phyloP scores from a whole-genome alignment of 1,284 basidiomycete genomes.

The Sparassis latifolia region DNA sequence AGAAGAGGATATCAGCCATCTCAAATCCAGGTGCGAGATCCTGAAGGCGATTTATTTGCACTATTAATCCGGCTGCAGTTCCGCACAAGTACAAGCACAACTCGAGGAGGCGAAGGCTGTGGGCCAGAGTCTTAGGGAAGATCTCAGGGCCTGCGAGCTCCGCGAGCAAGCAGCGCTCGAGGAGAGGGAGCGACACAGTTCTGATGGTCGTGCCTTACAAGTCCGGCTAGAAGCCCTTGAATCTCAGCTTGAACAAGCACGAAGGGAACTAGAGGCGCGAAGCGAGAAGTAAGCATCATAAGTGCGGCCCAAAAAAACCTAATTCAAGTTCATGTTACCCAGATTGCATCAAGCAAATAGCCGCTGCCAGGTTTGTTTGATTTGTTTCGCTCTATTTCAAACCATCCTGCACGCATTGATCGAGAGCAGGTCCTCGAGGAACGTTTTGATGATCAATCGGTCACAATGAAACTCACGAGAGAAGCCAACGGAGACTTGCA shows the following conservation, averaged over 20 bases:
- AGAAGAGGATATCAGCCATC: constrained; percentile 4
- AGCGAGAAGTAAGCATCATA: constrained; percentile 19
- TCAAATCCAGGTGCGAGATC: neutral
- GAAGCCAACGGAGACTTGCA: constrained; percentile 49
- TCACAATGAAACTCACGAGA: constrained; percentile 44
- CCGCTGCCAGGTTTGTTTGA: constrained; percentile 20
- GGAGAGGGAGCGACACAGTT: constrained; percentile 5
- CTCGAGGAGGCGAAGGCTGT: constrained; percentile 11
- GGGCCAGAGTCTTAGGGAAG: constrained; percentile 23
- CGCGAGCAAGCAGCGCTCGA: constrained; percentile 11
- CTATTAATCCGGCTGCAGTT: constrained; percentile 14
- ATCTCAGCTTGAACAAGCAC: constrained; percentile 9
- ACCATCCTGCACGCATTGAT: neutral
- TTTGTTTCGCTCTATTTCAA: neutral
- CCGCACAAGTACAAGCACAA: constrained; percentile 15
- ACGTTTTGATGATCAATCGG: constrained; percentile 50
- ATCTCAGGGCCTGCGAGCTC: constrained; percentile 21
- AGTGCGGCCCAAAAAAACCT: neutral
- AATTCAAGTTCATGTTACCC: neutral
- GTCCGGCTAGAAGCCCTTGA: constrained; percentile 7
- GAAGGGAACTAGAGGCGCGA: constrained; percentile 20
- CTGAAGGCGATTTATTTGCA: neutral
- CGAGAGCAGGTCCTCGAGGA: constrained; percentile 43
- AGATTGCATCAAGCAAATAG: constrained; percentile 21
- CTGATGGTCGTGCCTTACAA: constrained; percentile 10